Evolutionary conservation across 2,329 filamentous ascomycete species (phyloP), one percentile per base, ranked within the genome.

Genomic region (Passalora sequoiae): DNA sequence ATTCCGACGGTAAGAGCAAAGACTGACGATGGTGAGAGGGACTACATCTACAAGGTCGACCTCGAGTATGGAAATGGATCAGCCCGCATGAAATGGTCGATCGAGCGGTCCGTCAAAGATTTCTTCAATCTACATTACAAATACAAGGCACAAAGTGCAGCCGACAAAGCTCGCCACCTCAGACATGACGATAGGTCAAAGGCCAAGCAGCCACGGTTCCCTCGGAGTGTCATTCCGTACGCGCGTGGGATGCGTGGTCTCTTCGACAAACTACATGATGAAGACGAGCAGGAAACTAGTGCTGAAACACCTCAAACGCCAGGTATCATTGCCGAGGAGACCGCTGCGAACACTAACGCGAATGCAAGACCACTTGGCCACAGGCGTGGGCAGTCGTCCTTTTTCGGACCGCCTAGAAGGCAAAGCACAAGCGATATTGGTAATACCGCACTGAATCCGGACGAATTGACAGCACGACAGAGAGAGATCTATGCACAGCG

Each of bases 61-160:
- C 73, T 98, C 12, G 92, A 98, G 63, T 98, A 98, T 63, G 92
- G 92, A 10, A 97, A 86, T 61, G 94, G 92, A 0, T 80, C 92
- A 43, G 96, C 91, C 42, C 79, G 92, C 44, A 97, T 98, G 94
- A 87, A 86, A 61, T 98, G 92, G 92, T 83, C 86, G 13, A 86
- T 98, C 46, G 82, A 88, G 58, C 79, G 92, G 41, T 89, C 87
- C 7, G 77, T 97, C 28, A 77, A 81, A 56, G 92, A 98, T 62
- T 95, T 98, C 56, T 80, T 87, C 56, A 94, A 96, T 57, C 72
- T 98, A 25, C 92, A 98, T 66, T 74, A 89, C 59, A 89, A 94
- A 57, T 98, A 97, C 75, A 94, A 92, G 63, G 74, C 94, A 41
- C 84, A 89, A 46, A 78, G 86, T 46, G 82, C 84, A 48, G 89